A percentile compares a stretch with the other conserved stretches of the same genome.
Conservation (phyloP, 2,329 filamentous ascomycete species). For the Cladorrhinum sp. region DNA sequence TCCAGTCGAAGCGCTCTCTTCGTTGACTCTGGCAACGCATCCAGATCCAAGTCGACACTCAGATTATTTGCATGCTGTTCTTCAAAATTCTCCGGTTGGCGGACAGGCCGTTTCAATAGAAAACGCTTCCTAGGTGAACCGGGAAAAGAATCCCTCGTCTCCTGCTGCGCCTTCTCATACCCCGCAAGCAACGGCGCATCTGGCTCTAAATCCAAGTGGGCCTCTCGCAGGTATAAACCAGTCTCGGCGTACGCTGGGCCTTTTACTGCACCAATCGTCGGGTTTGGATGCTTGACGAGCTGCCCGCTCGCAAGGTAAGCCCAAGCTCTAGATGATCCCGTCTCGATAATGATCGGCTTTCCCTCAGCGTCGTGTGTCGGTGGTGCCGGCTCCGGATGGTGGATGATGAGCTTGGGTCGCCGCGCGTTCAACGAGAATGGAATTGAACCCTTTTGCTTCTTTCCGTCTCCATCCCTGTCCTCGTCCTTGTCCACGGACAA, state of each 20-base stretch:
- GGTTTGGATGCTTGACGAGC: conserved; percentile 43
- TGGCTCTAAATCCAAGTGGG: conserved; percentile 46
- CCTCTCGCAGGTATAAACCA: conserved; percentile 46
- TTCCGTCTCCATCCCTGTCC: conserved; percentile 24
- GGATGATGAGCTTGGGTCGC: conserved; percentile 47
- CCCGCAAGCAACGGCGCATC: conserved; percentile 43
- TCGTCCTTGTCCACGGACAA: conserved; percentile 47
- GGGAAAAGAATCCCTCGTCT: conserved; percentile 29
- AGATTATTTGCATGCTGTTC: conserved; percentile 8
- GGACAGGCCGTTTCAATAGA: background rate
- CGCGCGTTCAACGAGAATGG: conserved; percentile 33
- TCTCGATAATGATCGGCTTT: conserved; percentile 21
- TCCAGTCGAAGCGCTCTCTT: conserved; percentile 19
- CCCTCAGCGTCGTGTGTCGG: conserved; percentile 32
- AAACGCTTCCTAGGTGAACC: background rate
- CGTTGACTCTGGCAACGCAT: conserved; percentile 23
- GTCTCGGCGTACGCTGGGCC: conserved; percentile 50
- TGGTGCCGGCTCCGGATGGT: conserved; percentile 48
- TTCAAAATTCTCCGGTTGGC: background rate
- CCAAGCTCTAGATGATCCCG: conserved; percentile 29
- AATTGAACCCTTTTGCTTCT: conserved; percentile 31
- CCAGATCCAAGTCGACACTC: conserved; percentile 7
- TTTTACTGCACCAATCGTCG: conserved; percentile 53
- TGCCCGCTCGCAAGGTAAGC: conserved; percentile 40
- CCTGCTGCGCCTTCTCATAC: conserved; percentile 45